phyloP scores from a whole-genome alignment of 768 basidiomycete genomes.

The Albatrellus ellisii region DNA sequence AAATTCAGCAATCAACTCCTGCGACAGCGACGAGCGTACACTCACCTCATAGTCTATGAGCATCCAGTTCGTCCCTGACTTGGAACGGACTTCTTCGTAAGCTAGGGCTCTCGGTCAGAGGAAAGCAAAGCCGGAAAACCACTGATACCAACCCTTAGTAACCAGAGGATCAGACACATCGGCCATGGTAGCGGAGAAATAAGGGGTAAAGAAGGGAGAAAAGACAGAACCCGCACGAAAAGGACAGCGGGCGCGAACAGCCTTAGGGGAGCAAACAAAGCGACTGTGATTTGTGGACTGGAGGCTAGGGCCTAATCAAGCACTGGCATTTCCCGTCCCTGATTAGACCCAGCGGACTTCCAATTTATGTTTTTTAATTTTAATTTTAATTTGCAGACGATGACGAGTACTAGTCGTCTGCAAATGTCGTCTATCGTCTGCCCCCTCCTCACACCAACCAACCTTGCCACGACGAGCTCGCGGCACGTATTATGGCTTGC shows the following conservation, averaged over 20 bases:
- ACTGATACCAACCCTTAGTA: constrained; percentile 8
- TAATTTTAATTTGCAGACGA: not conserved
- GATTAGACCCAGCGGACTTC: no score
- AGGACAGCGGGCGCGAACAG: constrained; percentile 1
- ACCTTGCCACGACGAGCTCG: constrained; percentile 1
- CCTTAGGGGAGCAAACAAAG: not conserved
- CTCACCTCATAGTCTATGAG: constrained; percentile 79
- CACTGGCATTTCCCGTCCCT: no score
- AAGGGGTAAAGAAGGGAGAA: constrained; percentile 1
- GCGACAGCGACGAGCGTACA: not conserved
- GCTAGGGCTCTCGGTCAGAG: constrained; percentile 30
- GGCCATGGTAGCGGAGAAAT: constrained; percentile 6
- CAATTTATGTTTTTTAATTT: not conserved
- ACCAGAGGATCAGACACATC: constrained; percentile 14
- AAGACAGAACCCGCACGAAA: constrained; percentile 1
- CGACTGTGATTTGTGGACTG: no score
- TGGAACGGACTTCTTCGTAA: constrained; percentile 77
- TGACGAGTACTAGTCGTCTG: no score
- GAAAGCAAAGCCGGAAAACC: not conserved
- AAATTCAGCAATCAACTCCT: not conserved
- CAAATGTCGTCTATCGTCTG: not conserved
- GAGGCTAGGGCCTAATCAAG: no score
- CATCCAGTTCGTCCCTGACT: constrained; percentile 81
- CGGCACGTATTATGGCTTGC: not conserved
- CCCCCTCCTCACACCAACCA: not conserved